Percentiles rank a stretch among this genome's conserved stretches.
phyloP scores from a whole-genome alignment of 176 grass and related monocot species.

The Puccinellia tenuiflora region DNA sequence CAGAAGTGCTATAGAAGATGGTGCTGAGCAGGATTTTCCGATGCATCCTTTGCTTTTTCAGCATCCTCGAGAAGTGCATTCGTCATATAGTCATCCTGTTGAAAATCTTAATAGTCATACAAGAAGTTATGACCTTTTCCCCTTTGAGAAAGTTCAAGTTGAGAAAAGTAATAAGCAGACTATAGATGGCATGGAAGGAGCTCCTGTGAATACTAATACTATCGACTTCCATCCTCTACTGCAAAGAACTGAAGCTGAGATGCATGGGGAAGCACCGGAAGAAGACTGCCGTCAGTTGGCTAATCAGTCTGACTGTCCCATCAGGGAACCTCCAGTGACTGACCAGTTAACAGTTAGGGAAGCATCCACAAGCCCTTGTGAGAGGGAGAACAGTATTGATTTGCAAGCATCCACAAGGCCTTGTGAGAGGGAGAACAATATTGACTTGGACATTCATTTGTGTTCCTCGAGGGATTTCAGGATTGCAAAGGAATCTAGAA shows the following conservation, averaged over 20 bases:
- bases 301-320: slow-evolving; percentile 30
- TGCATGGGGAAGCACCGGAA: slow-evolving; percentile 26
- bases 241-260: slow-evolving; percentile 53
- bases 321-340: slow-evolving; percentile 26
- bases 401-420: slow-evolving; percentile 34
- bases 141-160: slow-evolving; percentile 42
- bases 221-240: slow-evolving; percentile 87
- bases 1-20: slow-evolving; percentile 29
- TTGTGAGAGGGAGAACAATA: slow-evolving; percentile 47
- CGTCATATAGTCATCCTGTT: slow-evolving; percentile 42
- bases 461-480: slow-evolving; percentile 42
- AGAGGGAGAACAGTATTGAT: slow-evolving; percentile 55
- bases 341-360: slow-evolving; percentile 28
- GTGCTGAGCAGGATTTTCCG: slow-evolving; percentile 64
- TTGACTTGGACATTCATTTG: slow-evolving; percentile 78
- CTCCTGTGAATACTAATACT: slow-evolving; percentile 20
- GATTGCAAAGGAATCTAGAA: slow-evolving; percentile 20
- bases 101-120: slow-evolving; percentile 35
- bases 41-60: slow-evolving; percentile 97
- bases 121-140: slow-evolving; percentile 39
- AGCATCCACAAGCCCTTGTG: slow-evolving; percentile 29
- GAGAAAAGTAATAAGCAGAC: slow-evolving; percentile 36
- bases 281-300: slow-evolving; percentile 6
- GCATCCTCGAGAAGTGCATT: slow-evolving; percentile 46
- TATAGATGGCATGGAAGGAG: slow-evolving; percentile 11